Conservation (phyloP, 352 stramenopile genomes). For the Pythium plurisporium region DNA sequence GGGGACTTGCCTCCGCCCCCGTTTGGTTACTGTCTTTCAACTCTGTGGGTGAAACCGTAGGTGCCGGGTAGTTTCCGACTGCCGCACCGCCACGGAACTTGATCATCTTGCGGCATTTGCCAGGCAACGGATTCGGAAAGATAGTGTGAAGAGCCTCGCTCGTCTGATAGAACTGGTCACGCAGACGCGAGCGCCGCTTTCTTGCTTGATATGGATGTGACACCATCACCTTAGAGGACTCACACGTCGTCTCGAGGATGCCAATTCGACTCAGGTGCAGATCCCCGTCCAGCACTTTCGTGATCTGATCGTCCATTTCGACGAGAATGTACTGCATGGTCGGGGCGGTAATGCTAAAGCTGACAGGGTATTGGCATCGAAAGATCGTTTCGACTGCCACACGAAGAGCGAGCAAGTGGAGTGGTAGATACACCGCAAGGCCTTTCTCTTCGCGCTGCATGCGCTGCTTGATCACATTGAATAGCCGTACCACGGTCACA, state of each 20-base stretch:
- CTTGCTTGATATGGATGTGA: conserved; percentile 38
- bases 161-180: conserved; percentile 60
- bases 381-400: conserved; percentile 58
- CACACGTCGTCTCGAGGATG: conserved; percentile 56
- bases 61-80: conserved; percentile 37
- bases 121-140: conserved; percentile 43
- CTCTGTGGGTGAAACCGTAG: not conserved
- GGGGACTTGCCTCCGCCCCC: too few species aligned
- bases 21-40: not conserved
- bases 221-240: conserved; percentile 37
- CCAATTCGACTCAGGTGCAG: conserved; percentile 48
- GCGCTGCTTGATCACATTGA: conserved; percentile 25
- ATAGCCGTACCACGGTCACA: conserved; percentile 34
- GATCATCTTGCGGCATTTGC: conserved; percentile 53
- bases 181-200: conserved; percentile 37
- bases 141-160: conserved; percentile 51
- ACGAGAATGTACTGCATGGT: conserved; percentile 44
- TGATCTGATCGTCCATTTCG: conserved; percentile 37
- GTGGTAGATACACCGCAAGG: conserved; percentile 35
- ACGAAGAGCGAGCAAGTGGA: conserved; percentile 55
- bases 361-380: conserved; percentile 58
- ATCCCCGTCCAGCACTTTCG: conserved; percentile 50
- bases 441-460: conserved; percentile 25
- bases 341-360: conserved; percentile 29
- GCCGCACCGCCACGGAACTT: conserved; percentile 41